These are phyloP conservation scores for Dalechampia spathulata DNA, from an alignment of 441 rosid species.

Conservation along the genomic window DNA sequence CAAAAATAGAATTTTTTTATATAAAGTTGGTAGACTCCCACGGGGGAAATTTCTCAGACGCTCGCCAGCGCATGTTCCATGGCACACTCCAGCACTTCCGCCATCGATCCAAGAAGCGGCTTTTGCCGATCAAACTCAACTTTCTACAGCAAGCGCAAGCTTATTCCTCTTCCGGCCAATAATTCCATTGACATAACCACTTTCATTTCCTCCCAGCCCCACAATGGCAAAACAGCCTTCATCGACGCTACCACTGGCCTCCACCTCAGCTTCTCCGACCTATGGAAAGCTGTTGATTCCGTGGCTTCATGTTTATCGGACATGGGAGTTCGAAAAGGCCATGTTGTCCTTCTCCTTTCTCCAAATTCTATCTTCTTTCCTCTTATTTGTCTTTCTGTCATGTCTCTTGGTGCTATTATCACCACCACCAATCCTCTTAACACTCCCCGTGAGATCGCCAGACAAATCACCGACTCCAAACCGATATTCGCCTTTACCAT, in stretches of 20 bases:
- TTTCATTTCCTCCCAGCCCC: conserved; percentile 74
- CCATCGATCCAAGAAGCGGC: conserved; percentile 41
- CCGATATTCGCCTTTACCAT: conserved; percentile 60
- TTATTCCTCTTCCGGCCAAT: conserved; percentile 50
- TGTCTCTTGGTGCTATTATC: conserved; percentile 86
- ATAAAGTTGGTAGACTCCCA: too few species aligned
- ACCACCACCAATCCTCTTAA: conserved; percentile 90
- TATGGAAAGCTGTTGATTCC: conserved; percentile 74
- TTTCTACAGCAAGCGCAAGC: conserved; percentile 69
- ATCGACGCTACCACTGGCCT: conserved; percentile 74
- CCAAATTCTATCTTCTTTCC: conserved; percentile 80
- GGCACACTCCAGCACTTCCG: neutral
- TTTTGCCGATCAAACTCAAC: conserved; percentile 45
- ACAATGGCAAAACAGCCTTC: conserved; percentile 71
- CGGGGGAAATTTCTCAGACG: too few species aligned
- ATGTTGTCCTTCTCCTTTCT: conserved; percentile 74
- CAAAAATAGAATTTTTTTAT: too few species aligned
- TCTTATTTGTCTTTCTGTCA: conserved; percentile 61
- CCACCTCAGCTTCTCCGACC: conserved; percentile 52
- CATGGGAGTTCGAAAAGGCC: conserved; percentile 67
- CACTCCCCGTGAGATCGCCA: conserved; percentile 53
- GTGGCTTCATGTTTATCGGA: conserved; percentile 46
- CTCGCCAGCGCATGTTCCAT: too few species aligned
- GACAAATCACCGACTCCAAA: conserved; percentile 49
- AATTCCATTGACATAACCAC: conserved; percentile 59